Conservation (phyloP, 306 rosid species). For the Myrica gale region DNA sequence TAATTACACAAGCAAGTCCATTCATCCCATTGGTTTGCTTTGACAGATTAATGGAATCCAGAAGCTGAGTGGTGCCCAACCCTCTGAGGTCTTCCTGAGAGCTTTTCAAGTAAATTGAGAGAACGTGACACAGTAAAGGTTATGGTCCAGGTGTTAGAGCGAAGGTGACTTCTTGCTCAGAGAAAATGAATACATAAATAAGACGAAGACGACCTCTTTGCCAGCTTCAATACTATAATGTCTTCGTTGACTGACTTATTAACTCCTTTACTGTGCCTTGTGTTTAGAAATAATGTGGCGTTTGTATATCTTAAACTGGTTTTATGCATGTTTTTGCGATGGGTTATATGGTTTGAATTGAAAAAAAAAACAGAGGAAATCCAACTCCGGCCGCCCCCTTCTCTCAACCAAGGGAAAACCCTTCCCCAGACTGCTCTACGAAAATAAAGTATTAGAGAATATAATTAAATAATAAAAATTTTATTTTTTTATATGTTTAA, state of each 20-base stretch:
- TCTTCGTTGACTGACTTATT: not conserved
- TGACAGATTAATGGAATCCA: slow-evolving; percentile 72
- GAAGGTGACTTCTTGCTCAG: not conserved
- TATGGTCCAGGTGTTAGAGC: not conserved
- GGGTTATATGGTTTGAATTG: too few relatives aligned
- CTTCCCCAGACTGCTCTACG: too few relatives aligned
- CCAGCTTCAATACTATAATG: not conserved
- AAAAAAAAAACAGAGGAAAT: not conserved
- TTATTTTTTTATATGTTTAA: too few relatives aligned
- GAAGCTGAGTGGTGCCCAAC: slow-evolving; percentile 66
- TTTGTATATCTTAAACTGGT: not conserved
- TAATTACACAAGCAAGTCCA: slow-evolving; percentile 2
- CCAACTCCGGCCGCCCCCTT: not conserved
- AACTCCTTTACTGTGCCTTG: not conserved
- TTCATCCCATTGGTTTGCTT: slow-evolving; percentile 17
- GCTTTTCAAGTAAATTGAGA: slow-evolving; percentile 59
- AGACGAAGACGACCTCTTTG: not conserved
- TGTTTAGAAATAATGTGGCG: not conserved
- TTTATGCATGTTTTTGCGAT: not conserved
- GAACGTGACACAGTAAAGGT: slow-evolving; percentile 2
- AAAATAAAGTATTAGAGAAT: too few relatives aligned
- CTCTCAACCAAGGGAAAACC: not conserved
- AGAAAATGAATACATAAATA: too few relatives aligned
- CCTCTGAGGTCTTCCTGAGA: slow-evolving; percentile 72
- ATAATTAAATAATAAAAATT: too few relatives aligned